These are phyloP conservation scores for Goffeauzyma gilvescens DNA, from an alignment of 768 basidiomycete species.

Conservation along the genomic window DNA sequence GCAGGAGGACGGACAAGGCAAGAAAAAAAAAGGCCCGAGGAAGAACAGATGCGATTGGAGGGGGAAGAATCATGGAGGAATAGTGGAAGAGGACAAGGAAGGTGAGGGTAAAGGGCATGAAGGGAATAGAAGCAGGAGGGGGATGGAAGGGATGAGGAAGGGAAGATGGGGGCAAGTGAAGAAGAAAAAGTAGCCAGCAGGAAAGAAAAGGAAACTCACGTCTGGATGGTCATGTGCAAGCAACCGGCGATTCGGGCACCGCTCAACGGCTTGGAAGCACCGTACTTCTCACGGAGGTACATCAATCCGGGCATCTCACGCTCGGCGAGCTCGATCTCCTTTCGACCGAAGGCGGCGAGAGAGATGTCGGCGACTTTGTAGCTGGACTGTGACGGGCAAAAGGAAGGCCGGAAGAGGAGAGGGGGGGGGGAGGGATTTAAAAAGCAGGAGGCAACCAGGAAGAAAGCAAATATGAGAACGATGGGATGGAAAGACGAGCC, in stretches of 20 bases:
- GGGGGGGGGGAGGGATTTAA: too few relatives aligned
- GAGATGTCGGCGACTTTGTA: conserved; percentile 91
- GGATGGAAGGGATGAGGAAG: background rate
- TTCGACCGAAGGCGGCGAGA: conserved; percentile 64
- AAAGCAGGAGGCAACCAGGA: background rate
- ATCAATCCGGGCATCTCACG: conserved; percentile 52
- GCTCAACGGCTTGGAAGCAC: conserved; percentile 60
- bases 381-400: conserved; percentile 10
- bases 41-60: too few relatives aligned
- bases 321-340: conserved; percentile 48
- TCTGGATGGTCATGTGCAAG: conserved; percentile 54
- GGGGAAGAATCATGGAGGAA: too few relatives aligned
- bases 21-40: too few relatives aligned
- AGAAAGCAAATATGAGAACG: background rate
- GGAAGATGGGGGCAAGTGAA: background rate
- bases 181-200: background rate
- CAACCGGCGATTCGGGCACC: conserved; percentile 94
- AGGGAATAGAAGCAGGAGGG: too few relatives aligned
- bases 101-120: too few relatives aligned
- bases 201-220: conserved; percentile 6
- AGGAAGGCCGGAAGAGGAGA: background rate
- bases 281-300: conserved; percentile 77
- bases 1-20: too few relatives aligned
- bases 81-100: too few relatives aligned
- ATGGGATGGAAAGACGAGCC: background rate